These are phyloP conservation scores for Phialophora macrospora DNA, from an alignment of 2,329 filamentous ascomycete species.

Conservation along the genomic window DNA sequence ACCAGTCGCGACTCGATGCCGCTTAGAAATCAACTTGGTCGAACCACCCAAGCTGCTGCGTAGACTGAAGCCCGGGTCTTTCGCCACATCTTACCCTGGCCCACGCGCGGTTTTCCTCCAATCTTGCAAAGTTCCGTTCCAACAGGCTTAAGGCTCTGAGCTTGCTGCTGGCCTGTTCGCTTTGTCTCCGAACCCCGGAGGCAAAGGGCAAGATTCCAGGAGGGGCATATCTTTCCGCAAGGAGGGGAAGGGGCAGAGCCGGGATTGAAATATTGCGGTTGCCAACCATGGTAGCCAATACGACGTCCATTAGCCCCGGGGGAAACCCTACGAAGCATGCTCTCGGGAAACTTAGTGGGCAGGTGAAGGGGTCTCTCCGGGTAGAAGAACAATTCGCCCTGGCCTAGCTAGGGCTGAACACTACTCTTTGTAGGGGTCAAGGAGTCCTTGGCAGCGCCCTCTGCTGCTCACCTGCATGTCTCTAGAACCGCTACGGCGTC, in stretches of 20 bases:
- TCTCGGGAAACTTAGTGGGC: not conserved
- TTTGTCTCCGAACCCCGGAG: not conserved
- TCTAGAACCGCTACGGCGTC: slow-evolving; percentile 13
- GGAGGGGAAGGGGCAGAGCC: not conserved
- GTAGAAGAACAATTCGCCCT: not conserved
- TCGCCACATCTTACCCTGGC: slow-evolving; percentile 25
- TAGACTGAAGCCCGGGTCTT: not conserved
- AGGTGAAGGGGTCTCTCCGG: not conserved
- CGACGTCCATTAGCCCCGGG: not conserved
- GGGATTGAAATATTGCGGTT: not conserved
- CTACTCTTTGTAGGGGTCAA: not conserved
- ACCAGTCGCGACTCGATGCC: slow-evolving; percentile 31
- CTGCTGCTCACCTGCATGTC: slow-evolving; percentile 13
- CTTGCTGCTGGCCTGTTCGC: not conserved
- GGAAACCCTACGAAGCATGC: not conserved
- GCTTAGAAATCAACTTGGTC: slow-evolving; percentile 36
- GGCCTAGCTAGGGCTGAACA: not conserved
- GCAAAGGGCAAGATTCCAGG: slow-evolving; percentile 19
- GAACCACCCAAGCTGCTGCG: not conserved
- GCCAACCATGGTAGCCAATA: not conserved
- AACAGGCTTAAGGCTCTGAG: not conserved
- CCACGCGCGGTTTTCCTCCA: slow-evolving; percentile 22
- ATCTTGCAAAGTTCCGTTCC: not conserved
- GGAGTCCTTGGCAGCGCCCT: not conserved
- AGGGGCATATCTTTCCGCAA: slow-evolving; percentile 9